These are phyloP conservation scores for Candida adriatica DNA, from an alignment of 805 yeast species.

Conservation along the genomic window DNA sequence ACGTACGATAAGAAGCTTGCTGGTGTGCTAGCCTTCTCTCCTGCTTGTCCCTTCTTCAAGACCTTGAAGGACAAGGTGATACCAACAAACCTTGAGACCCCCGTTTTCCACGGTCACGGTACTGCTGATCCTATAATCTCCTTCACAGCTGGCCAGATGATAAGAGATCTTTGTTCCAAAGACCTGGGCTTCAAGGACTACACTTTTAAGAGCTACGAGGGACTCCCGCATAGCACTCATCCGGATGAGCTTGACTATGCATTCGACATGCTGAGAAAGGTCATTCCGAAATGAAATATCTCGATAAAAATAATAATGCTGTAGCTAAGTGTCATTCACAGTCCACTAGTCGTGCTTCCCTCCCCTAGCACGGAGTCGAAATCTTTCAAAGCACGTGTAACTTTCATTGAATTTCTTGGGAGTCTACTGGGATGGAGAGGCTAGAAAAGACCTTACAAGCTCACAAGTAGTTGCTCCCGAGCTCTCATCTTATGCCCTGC, in stretches of 20 bases:
- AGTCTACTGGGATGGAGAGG: no score
- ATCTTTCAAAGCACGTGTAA: no score
- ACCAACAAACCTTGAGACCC: conserved; percentile 53
- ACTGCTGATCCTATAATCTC: conserved; percentile 61
- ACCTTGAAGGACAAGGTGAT: conserved; percentile 18
- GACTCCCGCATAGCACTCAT: conserved; percentile 61
- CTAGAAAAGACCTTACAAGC: no score
- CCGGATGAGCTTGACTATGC: conserved; percentile 61
- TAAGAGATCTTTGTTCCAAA: conserved; percentile 35
- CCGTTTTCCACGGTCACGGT: conserved; percentile 88
- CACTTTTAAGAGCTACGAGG: conserved; percentile 48
- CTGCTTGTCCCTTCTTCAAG: conserved; percentile 42
- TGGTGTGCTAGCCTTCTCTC: conserved; percentile 73
- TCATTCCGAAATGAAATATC: conserved; percentile 10
- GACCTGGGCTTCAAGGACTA: conserved; percentile 41
- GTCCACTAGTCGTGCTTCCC: no score
- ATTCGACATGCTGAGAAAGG: conserved; percentile 34
- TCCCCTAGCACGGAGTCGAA: no score
- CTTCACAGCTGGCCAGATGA: conserved; percentile 28
- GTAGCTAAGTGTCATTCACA: no score
- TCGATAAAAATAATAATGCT: no score
- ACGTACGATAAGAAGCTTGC: conserved; percentile 57
- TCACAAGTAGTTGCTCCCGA: no score
- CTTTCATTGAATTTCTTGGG: no score
- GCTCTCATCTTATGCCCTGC: no score